Evolutionary conservation across 306 rosid genomes (phyloP).

Genomic region (Alnus rubra): DNA sequence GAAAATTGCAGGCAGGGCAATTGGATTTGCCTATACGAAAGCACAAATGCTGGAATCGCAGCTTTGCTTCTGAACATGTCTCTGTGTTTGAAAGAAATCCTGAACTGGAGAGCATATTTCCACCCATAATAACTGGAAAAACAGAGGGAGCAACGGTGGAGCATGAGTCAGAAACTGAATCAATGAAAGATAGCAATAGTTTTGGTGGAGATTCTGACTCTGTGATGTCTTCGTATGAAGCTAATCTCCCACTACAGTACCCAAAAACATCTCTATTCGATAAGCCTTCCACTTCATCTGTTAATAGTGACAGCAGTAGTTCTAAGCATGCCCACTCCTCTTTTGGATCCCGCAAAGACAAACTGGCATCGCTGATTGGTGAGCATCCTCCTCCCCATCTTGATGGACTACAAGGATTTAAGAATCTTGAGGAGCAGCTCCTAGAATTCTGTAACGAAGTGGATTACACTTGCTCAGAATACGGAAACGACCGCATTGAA

Average conservation of each 20-base stretch:
- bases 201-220: constrained; percentile 46
- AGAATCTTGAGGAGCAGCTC: constrained; percentile 47
- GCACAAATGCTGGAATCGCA: constrained; percentile 53
- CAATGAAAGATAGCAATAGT: constrained; percentile 63
- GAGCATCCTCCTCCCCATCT: constrained; percentile 18
- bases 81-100: constrained; percentile 33
- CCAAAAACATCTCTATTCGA: constrained; percentile 26
- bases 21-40: constrained; percentile 57
- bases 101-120: constrained; percentile 26
- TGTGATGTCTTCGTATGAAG: constrained; percentile 49
- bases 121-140: constrained; percentile 12
- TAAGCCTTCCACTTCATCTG: constrained; percentile 37
- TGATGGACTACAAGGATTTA: constrained; percentile 32
- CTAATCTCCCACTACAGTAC: constrained; percentile 38
- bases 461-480: constrained; percentile 34
- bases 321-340: constrained; percentile 15
- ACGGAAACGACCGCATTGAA: constrained; percentile 39
- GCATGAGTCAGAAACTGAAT: constrained; percentile 38
- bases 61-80: constrained; percentile 31
- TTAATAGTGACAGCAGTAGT: constrained; percentile 7
- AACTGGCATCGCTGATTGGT: constrained; percentile 8
- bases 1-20: constrained; percentile 60
- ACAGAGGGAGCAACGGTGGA: constrained; percentile 11
- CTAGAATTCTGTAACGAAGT: constrained; percentile 36
- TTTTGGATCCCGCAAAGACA: constrained; percentile 30